A percentile compares a stretch with the other conserved stretches of the same genome.
phyloP scores from a whole-genome alignment of 169 alveolate genomes.

The Plasmodium chabaudi region DNA sequence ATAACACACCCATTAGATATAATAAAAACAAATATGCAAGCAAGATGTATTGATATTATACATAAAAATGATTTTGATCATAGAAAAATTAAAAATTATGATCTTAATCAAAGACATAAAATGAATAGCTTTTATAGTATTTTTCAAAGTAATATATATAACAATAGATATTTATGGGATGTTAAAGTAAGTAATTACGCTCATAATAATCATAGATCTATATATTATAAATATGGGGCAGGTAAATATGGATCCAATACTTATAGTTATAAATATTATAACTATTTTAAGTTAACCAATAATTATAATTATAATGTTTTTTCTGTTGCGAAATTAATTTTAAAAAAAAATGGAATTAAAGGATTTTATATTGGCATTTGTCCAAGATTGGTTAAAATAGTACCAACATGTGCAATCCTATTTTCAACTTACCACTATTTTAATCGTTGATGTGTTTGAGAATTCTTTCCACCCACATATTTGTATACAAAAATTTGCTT shows the following conservation, averaged over 20 bases:
- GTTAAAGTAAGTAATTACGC: conserved; percentile 68
- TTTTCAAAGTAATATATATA: conserved; percentile 61
- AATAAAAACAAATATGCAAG: conserved; percentile 79
- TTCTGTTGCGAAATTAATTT: conserved; percentile 53
- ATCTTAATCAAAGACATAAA: conserved; percentile 9
- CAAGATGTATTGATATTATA: conserved; percentile 76
- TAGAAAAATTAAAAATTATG: conserved; percentile 68
- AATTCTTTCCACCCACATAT: background rate
- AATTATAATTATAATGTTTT: conserved; percentile 66
- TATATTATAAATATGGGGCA: conserved; percentile 72
- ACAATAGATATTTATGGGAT: conserved; percentile 53
- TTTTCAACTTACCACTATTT: conserved; percentile 75
- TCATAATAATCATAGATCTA: conserved; percentile 56
- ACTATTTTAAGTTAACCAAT: conserved; percentile 58
- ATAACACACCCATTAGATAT: conserved; percentile 79
- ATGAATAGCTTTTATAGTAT: conserved; percentile 40
- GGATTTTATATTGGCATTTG: conserved; percentile 75
- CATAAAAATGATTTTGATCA: conserved; percentile 75
- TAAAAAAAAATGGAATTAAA: conserved; percentile 59
- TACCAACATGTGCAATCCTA: conserved; percentile 79
- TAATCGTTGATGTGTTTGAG: conserved; percentile 30
- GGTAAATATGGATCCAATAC: conserved; percentile 68
- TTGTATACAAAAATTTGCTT: background rate
- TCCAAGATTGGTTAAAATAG: conserved; percentile 78
- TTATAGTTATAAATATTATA: conserved; percentile 56